Percentiles rank a stretch among this genome's conserved stretches.
These are phyloP conservation scores for Mucor indicus DNA, from an alignment of 371 early-diverging fungal species.

Conservation along the genomic window DNA sequence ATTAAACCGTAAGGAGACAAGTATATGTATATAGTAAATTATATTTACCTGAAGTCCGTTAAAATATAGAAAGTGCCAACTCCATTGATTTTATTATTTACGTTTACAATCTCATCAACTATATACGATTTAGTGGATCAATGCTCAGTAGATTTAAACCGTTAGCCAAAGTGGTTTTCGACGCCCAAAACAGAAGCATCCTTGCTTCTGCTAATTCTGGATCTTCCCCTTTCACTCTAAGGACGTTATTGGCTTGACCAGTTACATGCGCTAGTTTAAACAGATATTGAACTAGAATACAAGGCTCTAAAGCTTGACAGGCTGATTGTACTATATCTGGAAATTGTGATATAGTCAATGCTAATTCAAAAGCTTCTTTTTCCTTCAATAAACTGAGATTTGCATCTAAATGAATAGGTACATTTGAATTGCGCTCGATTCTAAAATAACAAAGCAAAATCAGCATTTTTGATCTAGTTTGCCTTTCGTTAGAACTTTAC, in stretches of 20 bases:
- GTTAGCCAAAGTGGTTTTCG: constrained; percentile 76
- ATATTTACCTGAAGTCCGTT: too few relatives aligned
- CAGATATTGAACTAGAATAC: constrained; percentile 82
- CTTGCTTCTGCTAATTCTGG: constrained; percentile 75
- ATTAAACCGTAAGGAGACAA: too few relatives aligned
- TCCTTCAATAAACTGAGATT: constrained; percentile 60
- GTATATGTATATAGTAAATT: too few relatives aligned
- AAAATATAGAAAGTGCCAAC: too few relatives aligned
- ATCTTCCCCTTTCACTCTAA: constrained; percentile 72
- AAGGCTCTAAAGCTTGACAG: constrained; percentile 76
- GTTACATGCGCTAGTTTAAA: constrained; percentile 79
- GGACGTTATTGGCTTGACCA: constrained; percentile 64
- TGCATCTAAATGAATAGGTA: constrained; percentile 8
- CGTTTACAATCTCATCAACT: constrained; percentile 8
- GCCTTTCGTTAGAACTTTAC: constrained; percentile 18
- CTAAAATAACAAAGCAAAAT: constrained; percentile 15
- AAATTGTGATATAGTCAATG: constrained; percentile 77
- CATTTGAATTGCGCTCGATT: constrained; percentile 37
- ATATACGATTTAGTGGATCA: constrained; percentile 84
- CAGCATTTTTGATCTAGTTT: not conserved
- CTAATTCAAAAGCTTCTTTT: constrained; percentile 66
- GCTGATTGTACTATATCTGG: constrained; percentile 73
- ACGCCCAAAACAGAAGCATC: constrained; percentile 72
- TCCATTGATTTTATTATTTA: too few relatives aligned
- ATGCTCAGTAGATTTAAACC: constrained; percentile 77